Percentiles rank a stretch among this genome's conserved stretches.
Conservation (phyloP, 345 rosid genomes). For the Passiflora organensis region DNA sequence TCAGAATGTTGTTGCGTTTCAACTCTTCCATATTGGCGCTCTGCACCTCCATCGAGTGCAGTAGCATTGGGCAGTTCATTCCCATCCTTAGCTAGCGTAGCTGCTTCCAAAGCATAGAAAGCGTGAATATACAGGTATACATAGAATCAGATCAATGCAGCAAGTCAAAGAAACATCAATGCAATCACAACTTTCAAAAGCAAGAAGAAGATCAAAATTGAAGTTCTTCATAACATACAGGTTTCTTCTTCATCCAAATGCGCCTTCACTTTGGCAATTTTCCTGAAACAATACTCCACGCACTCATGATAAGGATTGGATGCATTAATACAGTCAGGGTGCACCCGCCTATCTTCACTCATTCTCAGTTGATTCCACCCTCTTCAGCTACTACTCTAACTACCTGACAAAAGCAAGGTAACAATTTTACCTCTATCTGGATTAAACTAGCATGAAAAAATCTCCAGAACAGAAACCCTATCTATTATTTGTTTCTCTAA, state of each 20-base stretch:
- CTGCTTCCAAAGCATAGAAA: slow-evolving; percentile 25
- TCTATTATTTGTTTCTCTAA: too few relatives aligned
- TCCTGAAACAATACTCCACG: slow-evolving; percentile 71
- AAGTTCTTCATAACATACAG: slow-evolving; percentile 23
- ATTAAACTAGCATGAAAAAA: neutral
- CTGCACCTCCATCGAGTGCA: slow-evolving; percentile 28
- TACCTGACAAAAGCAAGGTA: neutral
- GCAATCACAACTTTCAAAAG: neutral
- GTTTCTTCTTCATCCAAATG: slow-evolving; percentile 29
- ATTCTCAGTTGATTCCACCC: neutral
- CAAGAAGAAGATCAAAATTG: neutral
- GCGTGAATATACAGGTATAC: neutral
- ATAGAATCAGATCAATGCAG: too few relatives aligned
- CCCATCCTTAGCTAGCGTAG: slow-evolving; percentile 30
- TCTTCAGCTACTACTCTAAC: neutral
- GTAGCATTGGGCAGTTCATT: slow-evolving; percentile 12
- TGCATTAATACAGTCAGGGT: slow-evolving; percentile 62
- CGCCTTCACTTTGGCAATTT: slow-evolving; percentile 61
- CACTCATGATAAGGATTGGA: slow-evolving; percentile 74
- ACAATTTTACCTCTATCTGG: neutral
- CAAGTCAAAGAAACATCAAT: too few relatives aligned
- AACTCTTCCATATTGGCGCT: slow-evolving; percentile 26
- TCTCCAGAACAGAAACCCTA: neutral
- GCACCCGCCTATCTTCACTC: slow-evolving; percentile 44
- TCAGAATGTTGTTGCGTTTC: slow-evolving; percentile 41